Conservation (phyloP, 2,329 filamentous ascomycete genomes). For the Botrytis cinerea region DNA sequence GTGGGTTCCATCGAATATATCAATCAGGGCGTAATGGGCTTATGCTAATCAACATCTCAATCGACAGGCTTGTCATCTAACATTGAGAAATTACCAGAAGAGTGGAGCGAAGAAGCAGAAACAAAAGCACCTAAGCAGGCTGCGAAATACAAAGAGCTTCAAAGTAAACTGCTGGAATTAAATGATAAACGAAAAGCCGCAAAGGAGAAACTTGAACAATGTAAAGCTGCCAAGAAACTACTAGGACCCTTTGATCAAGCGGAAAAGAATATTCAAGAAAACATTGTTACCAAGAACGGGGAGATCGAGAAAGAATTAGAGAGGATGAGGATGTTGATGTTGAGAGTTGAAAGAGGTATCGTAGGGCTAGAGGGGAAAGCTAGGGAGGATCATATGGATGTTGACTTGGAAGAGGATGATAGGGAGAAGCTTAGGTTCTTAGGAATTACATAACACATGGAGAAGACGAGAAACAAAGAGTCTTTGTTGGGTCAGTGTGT, state of each 20-base stretch:
- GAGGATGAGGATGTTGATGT: slow-evolving; percentile 64
- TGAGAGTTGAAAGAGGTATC: slow-evolving; percentile 58
- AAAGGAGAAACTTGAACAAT: slow-evolving; percentile 48
- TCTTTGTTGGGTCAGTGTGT: neutral
- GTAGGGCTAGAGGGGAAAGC: slow-evolving; percentile 34
- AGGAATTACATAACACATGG: neutral
- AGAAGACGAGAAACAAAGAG: too few relatives aligned
- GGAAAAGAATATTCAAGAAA: slow-evolving; percentile 58
- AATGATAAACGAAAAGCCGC: slow-evolving; percentile 48
- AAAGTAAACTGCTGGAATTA: slow-evolving; percentile 52
- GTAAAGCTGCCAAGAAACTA: slow-evolving; percentile 52
- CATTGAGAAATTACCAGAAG: slow-evolving; percentile 38
- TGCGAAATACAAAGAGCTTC: slow-evolving; percentile 53
- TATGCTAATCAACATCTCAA: slow-evolving; percentile 11
- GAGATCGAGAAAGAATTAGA: slow-evolving; percentile 67
- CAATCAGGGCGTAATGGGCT: neutral
- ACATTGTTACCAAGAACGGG: slow-evolving; percentile 65
- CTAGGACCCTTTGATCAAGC: slow-evolving; percentile 54
- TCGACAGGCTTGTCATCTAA: slow-evolving; percentile 30
- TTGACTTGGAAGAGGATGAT: slow-evolving; percentile 34
- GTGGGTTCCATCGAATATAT: slow-evolving; percentile 29
- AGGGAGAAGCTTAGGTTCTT: slow-evolving; percentile 29
- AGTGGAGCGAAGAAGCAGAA: slow-evolving; percentile 43
- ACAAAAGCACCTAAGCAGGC: slow-evolving; percentile 45
- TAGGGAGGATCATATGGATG: slow-evolving; percentile 30